Conservation (phyloP, 148 eudicot genomes). For the Linanthus parryae region DNA sequence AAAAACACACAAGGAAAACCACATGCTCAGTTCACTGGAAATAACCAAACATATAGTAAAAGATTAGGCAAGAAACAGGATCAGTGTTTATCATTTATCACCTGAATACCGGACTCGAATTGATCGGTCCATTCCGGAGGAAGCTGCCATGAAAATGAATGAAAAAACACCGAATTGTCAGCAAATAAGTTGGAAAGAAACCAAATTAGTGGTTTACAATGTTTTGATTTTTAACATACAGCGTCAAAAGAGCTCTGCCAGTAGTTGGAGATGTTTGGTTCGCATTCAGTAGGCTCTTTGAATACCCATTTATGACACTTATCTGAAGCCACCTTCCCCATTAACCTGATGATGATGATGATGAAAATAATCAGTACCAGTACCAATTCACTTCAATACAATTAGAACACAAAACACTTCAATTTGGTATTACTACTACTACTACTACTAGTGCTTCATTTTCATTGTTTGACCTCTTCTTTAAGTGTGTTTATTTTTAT, state of each 20-base stretch:
- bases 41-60: not conserved
- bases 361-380: not conserved
- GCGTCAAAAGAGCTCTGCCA: slow-evolving; percentile 99
- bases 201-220: not conserved
- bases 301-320: slow-evolving; percentile 99
- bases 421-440: not conserved
- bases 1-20: not conserved
- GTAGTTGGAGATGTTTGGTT: slow-evolving; percentile 86
- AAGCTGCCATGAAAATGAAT: slow-evolving; percentile 60
- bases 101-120: slow-evolving; percentile 98
- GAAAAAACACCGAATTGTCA: too few species aligned
- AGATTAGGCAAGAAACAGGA: not conserved
- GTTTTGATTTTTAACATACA: slow-evolving; percentile 40
- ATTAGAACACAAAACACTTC: slow-evolving; percentile 4
- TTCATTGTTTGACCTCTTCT: too few species aligned
- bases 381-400: slow-evolving; percentile 13
- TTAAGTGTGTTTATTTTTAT: not conserved
- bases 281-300: slow-evolving; percentile 96
- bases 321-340: slow-evolving; percentile 99
- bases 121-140: slow-evolving; percentile 98
- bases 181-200: too few species aligned
- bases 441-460: not conserved
- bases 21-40: not conserved
- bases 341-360: slow-evolving; percentile 52
- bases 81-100: slow-evolving; percentile 9